Conservation (phyloP, 192 early-diverging fungal genomes). For the Backusella tarrabulga region DNA sequence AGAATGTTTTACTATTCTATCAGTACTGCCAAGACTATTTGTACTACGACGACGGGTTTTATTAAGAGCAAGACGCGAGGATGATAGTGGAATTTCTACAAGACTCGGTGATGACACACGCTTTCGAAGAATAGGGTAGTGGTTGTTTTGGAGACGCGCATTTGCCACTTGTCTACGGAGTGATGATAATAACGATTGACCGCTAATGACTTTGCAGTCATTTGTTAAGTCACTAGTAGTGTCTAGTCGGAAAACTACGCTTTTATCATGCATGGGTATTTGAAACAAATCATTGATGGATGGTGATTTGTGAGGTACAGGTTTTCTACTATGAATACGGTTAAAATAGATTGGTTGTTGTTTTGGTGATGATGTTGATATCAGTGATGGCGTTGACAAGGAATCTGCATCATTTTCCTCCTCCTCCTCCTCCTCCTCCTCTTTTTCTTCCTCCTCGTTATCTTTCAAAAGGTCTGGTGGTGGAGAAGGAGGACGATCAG, state of each 20-base stretch:
- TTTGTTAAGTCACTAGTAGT: background rate
- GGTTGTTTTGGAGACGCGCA: background rate
- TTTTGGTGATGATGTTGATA: slow-evolving; percentile 6
- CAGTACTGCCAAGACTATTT: background rate
- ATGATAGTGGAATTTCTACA: slow-evolving; percentile 11
- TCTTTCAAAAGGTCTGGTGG: slow-evolving; percentile 31
- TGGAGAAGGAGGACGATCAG: background rate
- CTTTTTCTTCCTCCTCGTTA: slow-evolving; percentile 33
- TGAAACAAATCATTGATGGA: slow-evolving; percentile 24
- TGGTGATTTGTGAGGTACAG: slow-evolving; percentile 29
- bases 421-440: slow-evolving; percentile 15
- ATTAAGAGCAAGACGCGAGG: too few relatives aligned
- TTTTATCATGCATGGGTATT: slow-evolving; percentile 17
- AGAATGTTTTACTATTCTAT: background rate
- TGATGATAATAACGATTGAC: slow-evolving; percentile 20
- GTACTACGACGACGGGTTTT: background rate
- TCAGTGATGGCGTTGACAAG: slow-evolving; percentile 1
- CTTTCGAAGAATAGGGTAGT: background rate
- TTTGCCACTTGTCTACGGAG: slow-evolving; percentile 18
- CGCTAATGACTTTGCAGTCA: slow-evolving; percentile 24
- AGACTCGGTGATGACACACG: background rate
- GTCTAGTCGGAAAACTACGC: slow-evolving; percentile 29
- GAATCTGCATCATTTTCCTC: background rate
- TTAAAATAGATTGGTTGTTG: background rate
- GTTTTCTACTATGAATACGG: slow-evolving; percentile 17